Evolutionary conservation across 306 rosid genomes (phyloP), one percentile per base, ranked within the genome.

Genomic region (Urtica urens): DNA sequence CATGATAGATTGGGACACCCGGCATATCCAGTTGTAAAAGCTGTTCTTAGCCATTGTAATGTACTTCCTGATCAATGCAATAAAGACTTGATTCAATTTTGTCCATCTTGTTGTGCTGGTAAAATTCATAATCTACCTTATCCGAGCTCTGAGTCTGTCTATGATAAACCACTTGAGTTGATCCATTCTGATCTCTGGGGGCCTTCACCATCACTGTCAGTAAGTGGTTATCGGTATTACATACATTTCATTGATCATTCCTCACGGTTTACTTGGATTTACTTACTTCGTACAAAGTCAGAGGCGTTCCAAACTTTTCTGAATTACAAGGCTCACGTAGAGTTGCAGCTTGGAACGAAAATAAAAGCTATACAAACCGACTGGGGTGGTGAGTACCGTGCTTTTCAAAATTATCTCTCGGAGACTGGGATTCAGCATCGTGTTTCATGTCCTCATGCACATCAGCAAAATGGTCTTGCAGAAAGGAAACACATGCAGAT

Each of bases 101-200:
- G 46, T 40, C 2, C 6, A 15, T 0, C 46, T 4, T 40, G 46
- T 16, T 40, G 22, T 19, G 7, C 5, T 16, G 46, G 46, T 14
- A 40, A 40, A 18, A 19, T 40, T 15, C 46, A 40, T 40, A 8
- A 18, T 1, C 3, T 40, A 2, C 23, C 46, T 0, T 40, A 15
- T 2, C 0, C 17, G 4, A 3, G 9, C 7, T 40, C 46, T 6
- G 22, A 1, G 3, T 15, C 46, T 0, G 23, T 40, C 5, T 40
- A 40, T 23, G 7, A 20, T 1, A 40, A 9, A 12, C 46, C 46
- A 1, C 10, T 40, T 20, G 18, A 40, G 19, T 17, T 40, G 20
- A 40, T 40, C 10, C 46, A 40, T 40, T 40, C 46, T 3, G 46
- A 40, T 40, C 19, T 40, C 4, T 40, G 46, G 46, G 46, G 46